Evolutionary conservation across 352 stramenopile genomes (phyloP), one percentile per base, ranked within the genome.

Genomic region (Globisporangium irregulare): DNA sequence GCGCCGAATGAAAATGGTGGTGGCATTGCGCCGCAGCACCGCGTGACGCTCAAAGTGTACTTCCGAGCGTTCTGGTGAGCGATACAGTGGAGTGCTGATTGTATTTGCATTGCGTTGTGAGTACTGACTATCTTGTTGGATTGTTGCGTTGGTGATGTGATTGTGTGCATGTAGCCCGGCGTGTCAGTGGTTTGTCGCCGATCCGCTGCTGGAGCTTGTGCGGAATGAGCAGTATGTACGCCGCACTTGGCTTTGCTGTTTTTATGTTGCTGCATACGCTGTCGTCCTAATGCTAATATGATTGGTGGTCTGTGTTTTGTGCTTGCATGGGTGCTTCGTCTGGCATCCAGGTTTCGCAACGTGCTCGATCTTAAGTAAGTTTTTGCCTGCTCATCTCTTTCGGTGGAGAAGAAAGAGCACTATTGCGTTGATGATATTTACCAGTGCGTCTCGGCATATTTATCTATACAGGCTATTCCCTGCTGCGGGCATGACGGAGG

Each of bases 171-270:
- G 15, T 27, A 92, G 87, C 57, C 84, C 87, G 12, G 85, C 87
- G n/a, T 93, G 87, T 43, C 82, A 93, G 76, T 93, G 84, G 84
- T 92, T 91, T 53, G 79, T 93, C 20, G 78, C 77, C 25, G 80
- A 91, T 58, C 85, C 86, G 66, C 65, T 95, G 22, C 65, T 93
- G 43, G 78, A 91, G 62, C 80, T 95, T 59, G 71, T 95, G 55
- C 74, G 79, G 27, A 82, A 82, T 46, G 76, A 89, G 62, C 73
- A 91, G 71, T 89, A 75, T 68, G 80, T 50, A 56, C 14, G 12
- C 38, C 38, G 27, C 29, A 24, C 25, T 32, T 14, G 51, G 1
- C 10, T 46, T 18, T 4, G 29, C 20, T 46, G 3, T 58, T 15
- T 4, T 24, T 36, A n/a, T 60, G 12, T 25, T 3, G 4, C 4